phyloP scores from a whole-genome alignment of 805 yeast genomes.

The Kodamaea nitidulidarum region DNA sequence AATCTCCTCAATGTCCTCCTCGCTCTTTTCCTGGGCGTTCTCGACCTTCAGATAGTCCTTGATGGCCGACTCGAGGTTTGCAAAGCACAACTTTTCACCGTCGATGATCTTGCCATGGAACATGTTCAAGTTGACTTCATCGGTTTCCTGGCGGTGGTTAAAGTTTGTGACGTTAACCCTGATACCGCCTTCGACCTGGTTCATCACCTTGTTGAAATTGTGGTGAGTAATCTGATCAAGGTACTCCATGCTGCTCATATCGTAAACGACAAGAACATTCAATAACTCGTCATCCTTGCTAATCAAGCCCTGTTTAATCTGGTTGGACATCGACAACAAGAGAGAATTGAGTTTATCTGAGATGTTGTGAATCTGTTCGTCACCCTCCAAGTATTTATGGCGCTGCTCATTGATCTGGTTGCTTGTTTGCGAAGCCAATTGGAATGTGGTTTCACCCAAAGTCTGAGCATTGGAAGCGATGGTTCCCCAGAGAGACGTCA shows the following conservation, averaged over 20 bases:
- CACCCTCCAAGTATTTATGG: slow-evolving; percentile 30
- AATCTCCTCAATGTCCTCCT: slow-evolving; percentile 22
- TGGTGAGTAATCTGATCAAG: slow-evolving; percentile 46
- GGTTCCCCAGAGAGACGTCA: slow-evolving; percentile 64
- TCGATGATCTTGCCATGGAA: slow-evolving; percentile 75
- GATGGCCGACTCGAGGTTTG: slow-evolving; percentile 77
- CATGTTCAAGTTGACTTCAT: slow-evolving; percentile 52
- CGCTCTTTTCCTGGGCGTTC: slow-evolving; percentile 12
- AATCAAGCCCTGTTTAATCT: slow-evolving; percentile 49
- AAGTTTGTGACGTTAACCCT: slow-evolving; percentile 54
- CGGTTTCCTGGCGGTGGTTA: slow-evolving; percentile 27
- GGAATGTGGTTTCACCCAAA: slow-evolving; percentile 48
- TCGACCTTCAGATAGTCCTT: slow-evolving; percentile 35
- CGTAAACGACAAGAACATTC: slow-evolving; percentile 53
- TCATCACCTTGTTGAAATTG: slow-evolving; percentile 60
- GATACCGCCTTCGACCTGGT: slow-evolving; percentile 76
- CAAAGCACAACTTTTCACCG: slow-evolving; percentile 84
- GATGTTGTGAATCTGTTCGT: slow-evolving; percentile 22
- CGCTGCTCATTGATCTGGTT: slow-evolving; percentile 39
- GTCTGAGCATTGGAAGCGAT: slow-evolving; percentile 51
- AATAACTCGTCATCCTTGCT: slow-evolving; percentile 48
- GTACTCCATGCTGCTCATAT: slow-evolving; percentile 49
- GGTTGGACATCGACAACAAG: slow-evolving; percentile 37
- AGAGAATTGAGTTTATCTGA: slow-evolving; percentile 29
- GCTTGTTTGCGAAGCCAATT: slow-evolving; percentile 44